A percentile compares a stretch with the other conserved stretches of the same genome.
phyloP scores from a whole-genome alignment of 2,329 filamentous ascomycete species.

The Sporothrix schenckii region DNA sequence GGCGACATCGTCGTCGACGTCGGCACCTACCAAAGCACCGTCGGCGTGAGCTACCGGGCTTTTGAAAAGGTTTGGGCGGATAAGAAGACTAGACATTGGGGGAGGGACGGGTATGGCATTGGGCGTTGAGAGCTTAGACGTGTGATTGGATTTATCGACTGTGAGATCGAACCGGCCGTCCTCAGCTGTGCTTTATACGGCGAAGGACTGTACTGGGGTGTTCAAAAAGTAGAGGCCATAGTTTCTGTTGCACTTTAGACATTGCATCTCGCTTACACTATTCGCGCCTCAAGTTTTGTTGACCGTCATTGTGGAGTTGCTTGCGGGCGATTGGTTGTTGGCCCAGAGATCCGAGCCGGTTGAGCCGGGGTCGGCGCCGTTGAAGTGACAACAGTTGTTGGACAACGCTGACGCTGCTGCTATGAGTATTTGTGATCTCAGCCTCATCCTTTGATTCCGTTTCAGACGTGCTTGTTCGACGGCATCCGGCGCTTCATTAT shows the following conservation, averaged over 20 bases:
- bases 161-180: background rate
- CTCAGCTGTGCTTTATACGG: background rate
- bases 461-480: no score
- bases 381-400: no score
- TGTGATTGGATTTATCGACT: background rate
- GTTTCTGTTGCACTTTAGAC: background rate
- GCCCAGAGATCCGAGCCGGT: no score
- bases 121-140: background rate
- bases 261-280: background rate
- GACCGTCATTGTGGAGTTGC: no score
- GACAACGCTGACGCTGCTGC: no score
- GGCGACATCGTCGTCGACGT: background rate
- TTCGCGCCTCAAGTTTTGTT: background rate
- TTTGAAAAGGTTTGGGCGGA: background rate
- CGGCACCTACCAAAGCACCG: slow-evolving; percentile 1
- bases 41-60: background rate
- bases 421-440: no score
- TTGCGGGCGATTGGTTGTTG: no score
- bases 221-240: background rate
- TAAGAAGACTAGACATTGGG: background rate
- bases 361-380: no score
- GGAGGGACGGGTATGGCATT: background rate
- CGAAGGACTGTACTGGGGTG: background rate
- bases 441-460: no score
- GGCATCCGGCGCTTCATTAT: background rate